Evolutionary conservation across 2,329 filamentous ascomycete species (phyloP).

Genomic region (Diaporthe sp.): DNA sequence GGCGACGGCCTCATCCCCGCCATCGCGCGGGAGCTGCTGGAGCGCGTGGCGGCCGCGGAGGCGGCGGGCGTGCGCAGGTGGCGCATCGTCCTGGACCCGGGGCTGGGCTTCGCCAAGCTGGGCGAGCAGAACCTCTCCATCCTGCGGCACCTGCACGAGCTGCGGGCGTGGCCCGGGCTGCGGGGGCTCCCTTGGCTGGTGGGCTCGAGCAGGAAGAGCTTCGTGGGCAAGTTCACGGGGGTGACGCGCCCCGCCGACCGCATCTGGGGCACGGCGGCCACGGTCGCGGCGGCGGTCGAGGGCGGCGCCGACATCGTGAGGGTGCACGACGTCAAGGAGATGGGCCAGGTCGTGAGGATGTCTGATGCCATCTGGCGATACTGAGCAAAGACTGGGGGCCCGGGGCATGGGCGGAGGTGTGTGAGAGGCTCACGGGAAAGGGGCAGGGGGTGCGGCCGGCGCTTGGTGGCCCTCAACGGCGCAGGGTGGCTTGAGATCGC

Average conservation of each 20-base stretch:
- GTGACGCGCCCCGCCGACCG: constrained; percentile 79
- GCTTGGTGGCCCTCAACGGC: neutral
- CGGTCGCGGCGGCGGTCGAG: constrained; percentile 86
- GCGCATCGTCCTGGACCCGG: constrained; percentile 95
- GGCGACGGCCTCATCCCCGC: constrained; percentile 72
- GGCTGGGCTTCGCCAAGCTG: constrained; percentile 93
- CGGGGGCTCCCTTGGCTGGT: constrained; percentile 87
- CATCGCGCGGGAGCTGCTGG: constrained; percentile 77
- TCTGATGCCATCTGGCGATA: constrained; percentile 91
- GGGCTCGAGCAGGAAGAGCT: constrained; percentile 89
- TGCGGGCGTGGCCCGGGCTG: constrained; percentile 76
- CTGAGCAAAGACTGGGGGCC: constrained; percentile 37
- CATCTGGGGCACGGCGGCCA: constrained; percentile 88
- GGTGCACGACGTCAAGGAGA: constrained; percentile 91
- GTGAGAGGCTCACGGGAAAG: neutral
- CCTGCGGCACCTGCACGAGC: constrained; percentile 74
- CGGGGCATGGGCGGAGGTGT: neutral
- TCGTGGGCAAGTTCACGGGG: constrained; percentile 87
- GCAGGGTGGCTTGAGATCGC: constrained; percentile 26
- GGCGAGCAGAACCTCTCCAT: constrained; percentile 85
- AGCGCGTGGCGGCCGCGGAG: constrained; percentile 81
- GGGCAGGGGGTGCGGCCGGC: neutral
- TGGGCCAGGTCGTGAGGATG: constrained; percentile 87
- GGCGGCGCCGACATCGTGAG: constrained; percentile 93
- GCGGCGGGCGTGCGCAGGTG: constrained; percentile 87